Evolutionary conservation across 495 filamentous ascomycete genomes (phyloP).

Genomic region (Cudoniella acicularis): DNA sequence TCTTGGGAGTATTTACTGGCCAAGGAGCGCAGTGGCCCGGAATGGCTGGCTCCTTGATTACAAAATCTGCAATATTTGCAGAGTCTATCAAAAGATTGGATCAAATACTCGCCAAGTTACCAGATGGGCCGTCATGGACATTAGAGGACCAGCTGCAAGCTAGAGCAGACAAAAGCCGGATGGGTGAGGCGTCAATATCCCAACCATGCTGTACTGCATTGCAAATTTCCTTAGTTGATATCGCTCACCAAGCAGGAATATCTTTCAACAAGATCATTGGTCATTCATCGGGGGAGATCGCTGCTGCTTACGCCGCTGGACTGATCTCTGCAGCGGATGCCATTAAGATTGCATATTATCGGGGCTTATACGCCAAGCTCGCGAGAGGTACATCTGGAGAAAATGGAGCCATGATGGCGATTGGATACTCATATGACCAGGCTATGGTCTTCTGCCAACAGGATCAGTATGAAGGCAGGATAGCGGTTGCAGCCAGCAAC

Average conservation of each 20-base stretch:
- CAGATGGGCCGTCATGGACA: conserved; percentile 4
- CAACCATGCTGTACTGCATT: conserved; percentile 46
- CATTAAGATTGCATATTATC: conserved; percentile 45
- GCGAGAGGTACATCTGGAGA: conserved; percentile 7
- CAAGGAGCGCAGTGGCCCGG: conserved; percentile 44
- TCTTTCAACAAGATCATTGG: conserved; percentile 43
- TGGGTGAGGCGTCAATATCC: conserved; percentile 41
- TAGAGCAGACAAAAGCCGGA: conserved; percentile 18
- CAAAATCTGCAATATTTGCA: conserved; percentile 16
- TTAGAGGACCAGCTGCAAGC: conserved; percentile 9
- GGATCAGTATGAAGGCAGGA: conserved; percentile 27
- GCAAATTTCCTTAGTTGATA: conserved; percentile 41
- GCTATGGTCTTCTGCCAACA: conserved; percentile 32
- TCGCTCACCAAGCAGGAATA: conserved; percentile 39
- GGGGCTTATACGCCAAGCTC: conserved; percentile 33
- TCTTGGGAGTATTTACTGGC: conserved; percentile 38
- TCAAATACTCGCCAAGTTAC: conserved; percentile 35
- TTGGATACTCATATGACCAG: conserved; percentile 35
- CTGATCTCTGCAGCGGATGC: conserved; percentile 34
- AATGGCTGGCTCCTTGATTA: conserved; percentile 53
- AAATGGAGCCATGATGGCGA: conserved; percentile 49
- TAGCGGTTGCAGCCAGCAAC: conserved; percentile 41
- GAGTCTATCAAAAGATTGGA: conserved; percentile 36
- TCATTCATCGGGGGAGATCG: conserved; percentile 60
- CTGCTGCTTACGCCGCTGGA: conserved; percentile 39